Percentiles rank a stretch among this genome's conserved stretches.
phyloP scores from a whole-genome alignment of 192 early-diverging fungal species.

The Dispira parvispora region DNA sequence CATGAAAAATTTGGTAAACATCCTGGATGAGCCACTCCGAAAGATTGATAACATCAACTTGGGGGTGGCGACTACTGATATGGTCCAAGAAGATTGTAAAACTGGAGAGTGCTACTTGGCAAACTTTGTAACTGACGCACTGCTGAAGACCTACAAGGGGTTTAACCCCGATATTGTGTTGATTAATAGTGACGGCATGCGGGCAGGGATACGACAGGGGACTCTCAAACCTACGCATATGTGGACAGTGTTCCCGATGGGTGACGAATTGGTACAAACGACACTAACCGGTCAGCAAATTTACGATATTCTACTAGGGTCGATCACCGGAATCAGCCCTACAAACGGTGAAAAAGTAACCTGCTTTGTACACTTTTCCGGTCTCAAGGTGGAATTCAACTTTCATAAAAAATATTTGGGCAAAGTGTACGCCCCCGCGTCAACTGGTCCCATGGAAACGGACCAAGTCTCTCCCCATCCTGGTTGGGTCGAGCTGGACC shows the following conservation, averaged over 20 bases:
- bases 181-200: conserved; percentile 45
- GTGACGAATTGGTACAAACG: conserved; percentile 32
- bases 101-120: conserved; percentile 39
- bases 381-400: conserved; percentile 26
- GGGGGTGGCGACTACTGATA: conserved; percentile 22
- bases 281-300: conserved; percentile 33
- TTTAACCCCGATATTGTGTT: conserved; percentile 27
- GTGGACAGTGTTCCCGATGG: conserved; percentile 42
- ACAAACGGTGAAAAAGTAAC: conserved; percentile 21
- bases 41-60: conserved; percentile 23
- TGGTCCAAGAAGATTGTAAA: conserved; percentile 25
- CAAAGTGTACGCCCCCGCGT: background rate
- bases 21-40: conserved; percentile 27
- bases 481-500: conserved; percentile 24
- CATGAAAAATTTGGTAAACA: conserved; percentile 22
- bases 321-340: conserved; percentile 17
- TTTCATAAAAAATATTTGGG: background rate
- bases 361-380: conserved; percentile 41
- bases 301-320: conserved; percentile 26
- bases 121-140: conserved; percentile 43
- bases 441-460: background rate
- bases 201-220: conserved; percentile 30
- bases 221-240: conserved; percentile 35
- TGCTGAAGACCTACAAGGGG: conserved; percentile 21
- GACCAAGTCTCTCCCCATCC: conserved; percentile 15